phyloP scores from a whole-genome alignment of 1,139 yeast genomes.

The Nadsonia commutata region DNA sequence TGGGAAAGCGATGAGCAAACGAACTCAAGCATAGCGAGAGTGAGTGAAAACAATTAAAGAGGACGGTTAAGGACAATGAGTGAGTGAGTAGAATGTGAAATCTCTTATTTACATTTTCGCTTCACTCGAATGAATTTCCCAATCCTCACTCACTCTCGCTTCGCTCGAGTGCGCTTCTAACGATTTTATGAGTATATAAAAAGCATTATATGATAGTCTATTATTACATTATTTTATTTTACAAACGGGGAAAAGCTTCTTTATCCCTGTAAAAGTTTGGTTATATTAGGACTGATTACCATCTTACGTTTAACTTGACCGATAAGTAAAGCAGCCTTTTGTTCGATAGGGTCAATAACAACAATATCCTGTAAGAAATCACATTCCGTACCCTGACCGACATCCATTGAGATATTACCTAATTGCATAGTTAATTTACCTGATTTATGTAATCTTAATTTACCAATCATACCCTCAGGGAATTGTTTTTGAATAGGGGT shows the following conservation, averaged over 20 bases:
- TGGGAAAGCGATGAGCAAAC: conserved; percentile 1
- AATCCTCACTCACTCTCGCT: too few relatives aligned
- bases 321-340: conserved; percentile 35
- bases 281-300: conserved; percentile 34
- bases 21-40: too few relatives aligned
- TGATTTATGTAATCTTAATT: conserved; percentile 59
- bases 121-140: too few relatives aligned
- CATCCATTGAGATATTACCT: conserved; percentile 57
- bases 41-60: too few relatives aligned
- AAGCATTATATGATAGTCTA: too few relatives aligned
- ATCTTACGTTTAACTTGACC: conserved; percentile 51
- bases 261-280: conserved; percentile 5
- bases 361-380: conserved; percentile 67
- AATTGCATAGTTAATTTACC: conserved; percentile 64
- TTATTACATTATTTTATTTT: not conserved
- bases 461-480: conserved; percentile 51
- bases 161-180: too few relatives aligned
- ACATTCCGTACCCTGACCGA: conserved; percentile 58
- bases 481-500: conserved; percentile 11
- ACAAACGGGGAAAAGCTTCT: too few relatives aligned
- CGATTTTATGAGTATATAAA: too few relatives aligned
- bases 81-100: too few relatives aligned
- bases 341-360: conserved; percentile 37
- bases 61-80: too few relatives aligned
- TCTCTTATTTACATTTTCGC: too few relatives aligned